phyloP scores from a whole-genome alignment of 139 green algal species.

The Tetradesmus obliquus region DNA sequence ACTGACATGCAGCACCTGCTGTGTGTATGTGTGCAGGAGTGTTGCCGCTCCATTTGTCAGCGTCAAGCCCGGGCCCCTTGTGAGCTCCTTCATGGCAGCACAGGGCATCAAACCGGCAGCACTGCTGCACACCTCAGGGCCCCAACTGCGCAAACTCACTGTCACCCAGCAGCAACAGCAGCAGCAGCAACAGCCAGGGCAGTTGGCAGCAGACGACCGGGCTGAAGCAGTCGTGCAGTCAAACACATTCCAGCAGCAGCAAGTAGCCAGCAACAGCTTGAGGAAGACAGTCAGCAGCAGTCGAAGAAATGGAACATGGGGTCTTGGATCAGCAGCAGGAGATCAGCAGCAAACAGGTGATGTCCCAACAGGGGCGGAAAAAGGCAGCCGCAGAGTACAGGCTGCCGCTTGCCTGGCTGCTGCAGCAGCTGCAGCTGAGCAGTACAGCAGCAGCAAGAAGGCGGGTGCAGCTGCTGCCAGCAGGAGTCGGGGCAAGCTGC shows the following conservation, averaged over 20 bases:
- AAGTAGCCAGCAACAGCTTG: background rate
- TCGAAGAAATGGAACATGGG: background rate
- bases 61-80: background rate
- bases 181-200: background rate
- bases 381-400: background rate
- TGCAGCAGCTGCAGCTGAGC: background rate
- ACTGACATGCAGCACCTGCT: background rate
- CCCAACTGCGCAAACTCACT: background rate
- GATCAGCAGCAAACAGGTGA: background rate
- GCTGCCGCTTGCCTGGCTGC: constrained; percentile 30
- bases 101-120: background rate
- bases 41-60: background rate
- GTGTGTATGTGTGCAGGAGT: background rate
- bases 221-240: background rate
- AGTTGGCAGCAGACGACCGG: background rate
- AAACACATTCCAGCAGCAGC: background rate
- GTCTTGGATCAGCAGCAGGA: background rate
- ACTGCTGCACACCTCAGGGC: background rate
- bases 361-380: background rate
- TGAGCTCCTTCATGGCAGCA: constrained; percentile 11
- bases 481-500: background rate
- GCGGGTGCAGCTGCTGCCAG: background rate
- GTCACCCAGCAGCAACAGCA: constrained; percentile 30
- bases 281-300: background rate
- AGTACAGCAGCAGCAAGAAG: constrained; percentile 14